Conservation (phyloP, 2,329 filamentous ascomycete species). For the Didymosphaeria variabile region DNA sequence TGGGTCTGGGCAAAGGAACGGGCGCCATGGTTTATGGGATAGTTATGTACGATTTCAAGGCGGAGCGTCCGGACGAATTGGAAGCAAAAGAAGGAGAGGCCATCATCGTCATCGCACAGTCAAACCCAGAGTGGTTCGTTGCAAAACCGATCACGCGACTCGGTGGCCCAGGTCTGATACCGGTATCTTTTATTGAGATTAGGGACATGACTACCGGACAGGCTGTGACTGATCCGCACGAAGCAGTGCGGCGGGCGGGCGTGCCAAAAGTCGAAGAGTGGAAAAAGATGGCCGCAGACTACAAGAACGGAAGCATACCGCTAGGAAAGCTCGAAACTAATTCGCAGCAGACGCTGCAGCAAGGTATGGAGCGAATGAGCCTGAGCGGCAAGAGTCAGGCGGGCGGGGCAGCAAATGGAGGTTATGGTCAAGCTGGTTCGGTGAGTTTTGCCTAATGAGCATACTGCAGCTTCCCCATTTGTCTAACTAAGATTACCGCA, state of each 20-base stretch:
- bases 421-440: constrained; percentile 36
- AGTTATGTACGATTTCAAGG: constrained; percentile 96
- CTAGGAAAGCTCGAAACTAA: constrained; percentile 82
- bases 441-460: constrained; percentile 41
- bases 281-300: constrained; percentile 99
- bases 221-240: constrained; percentile 80
- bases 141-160: constrained; percentile 97
- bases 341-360: constrained; percentile 60
- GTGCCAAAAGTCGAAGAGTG: constrained; percentile 97
- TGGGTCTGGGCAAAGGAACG: constrained; percentile 56
- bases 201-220: constrained; percentile 90
- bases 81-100: constrained; percentile 95
- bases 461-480: constrained; percentile 3
- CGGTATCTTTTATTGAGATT: constrained; percentile 96
- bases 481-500: constrained; percentile 26
- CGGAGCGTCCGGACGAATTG: constrained; percentile 93
- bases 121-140: constrained; percentile 98
- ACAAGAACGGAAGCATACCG: constrained; percentile 98
- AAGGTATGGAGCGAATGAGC: constrained; percentile 79
- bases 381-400: constrained; percentile 58
- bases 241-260: constrained; percentile 86
- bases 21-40: constrained; percentile 96
- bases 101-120: constrained; percentile 98
- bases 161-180: constrained; percentile 94
- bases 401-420: constrained; percentile 32